Base-by-base conservation (phyloP, 805 yeast genomes). In the Barnettozyma wickerhamii region DNA sequence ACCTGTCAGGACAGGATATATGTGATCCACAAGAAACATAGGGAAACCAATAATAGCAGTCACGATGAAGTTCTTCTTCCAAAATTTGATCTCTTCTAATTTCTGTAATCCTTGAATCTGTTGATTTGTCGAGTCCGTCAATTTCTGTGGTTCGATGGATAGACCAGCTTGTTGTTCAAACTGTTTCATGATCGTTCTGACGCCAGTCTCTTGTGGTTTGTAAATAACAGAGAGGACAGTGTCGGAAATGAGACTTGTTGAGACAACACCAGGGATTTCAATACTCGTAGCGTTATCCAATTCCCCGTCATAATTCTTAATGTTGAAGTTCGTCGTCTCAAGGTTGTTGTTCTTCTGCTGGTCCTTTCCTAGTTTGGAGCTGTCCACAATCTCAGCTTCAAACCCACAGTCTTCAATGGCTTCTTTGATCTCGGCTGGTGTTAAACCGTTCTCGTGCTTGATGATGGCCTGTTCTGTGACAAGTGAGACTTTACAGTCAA, bases 371-470 rank as follows among this genome's bases (percentile, higher is more conserved):
- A 29, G 4, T 12, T 46, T 41, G 2, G 21, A 1, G 3, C 46
- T 49, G 7, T 52, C 51, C 5, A 62, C 24, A 6, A 65, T 34
- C 3, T 47, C 46, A 7, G 78, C 79, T 33, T 78, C 89, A 54
- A 84, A 86, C 6, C 95, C 95, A 46, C 82, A 75, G 52, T 82
- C 84, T 45, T 87, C 95, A 13, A 90, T 73, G 2, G 77, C 63
- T 18, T 74, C 77, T 20, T 59, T 57, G 2, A 89, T 56, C 4
- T 50, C 52, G 1, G 65, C 4, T 38, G 62, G 2, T 56, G 45
- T 39, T 2, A 71, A 52, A 0, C 40, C 26, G 2, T 62, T 48
- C 29, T 61, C 62, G 55, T 81, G 89, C 9, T 55, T 58, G 3
- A 87, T 73, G 14, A 63, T 55, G 2, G 90, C 96, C 36, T 77